Conservation (phyloP, 768 basidiomycete genomes). For the Guyanaporus albipodus region DNA sequence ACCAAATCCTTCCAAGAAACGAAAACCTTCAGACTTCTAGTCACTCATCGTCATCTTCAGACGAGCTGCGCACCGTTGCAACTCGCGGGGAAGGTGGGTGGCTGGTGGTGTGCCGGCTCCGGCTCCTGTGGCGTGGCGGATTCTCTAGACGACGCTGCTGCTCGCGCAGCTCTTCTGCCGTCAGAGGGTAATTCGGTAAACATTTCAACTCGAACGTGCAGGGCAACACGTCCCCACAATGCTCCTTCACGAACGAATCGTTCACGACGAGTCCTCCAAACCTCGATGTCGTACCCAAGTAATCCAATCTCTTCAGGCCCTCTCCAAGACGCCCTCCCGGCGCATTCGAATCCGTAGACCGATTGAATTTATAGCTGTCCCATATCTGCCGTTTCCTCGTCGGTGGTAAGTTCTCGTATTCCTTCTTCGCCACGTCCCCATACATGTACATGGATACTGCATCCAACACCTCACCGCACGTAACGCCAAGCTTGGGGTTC, state of each 20-base stretch:
- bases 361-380: constrained; percentile 59
- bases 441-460: constrained; percentile 49
- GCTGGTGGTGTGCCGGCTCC: constrained; percentile 17
- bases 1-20: neutral
- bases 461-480: constrained; percentile 65
- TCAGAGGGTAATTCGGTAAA: constrained; percentile 42
- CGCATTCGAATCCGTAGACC: constrained; percentile 57
- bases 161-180: constrained; percentile 47
- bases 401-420: constrained; percentile 43
- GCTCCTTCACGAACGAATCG: constrained; percentile 39
- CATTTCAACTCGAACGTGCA: constrained; percentile 61
- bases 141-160: constrained; percentile 37
- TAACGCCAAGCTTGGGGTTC: constrained; percentile 49
- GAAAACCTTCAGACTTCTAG: neutral
- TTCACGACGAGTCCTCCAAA: constrained; percentile 59
- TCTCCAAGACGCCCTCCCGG: constrained; percentile 66
- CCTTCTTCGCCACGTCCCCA: constrained; percentile 45
- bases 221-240: constrained; percentile 48
- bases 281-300: constrained; percentile 52
- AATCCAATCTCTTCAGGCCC: constrained; percentile 65
- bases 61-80: constrained; percentile 5
- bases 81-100: constrained; percentile 19
- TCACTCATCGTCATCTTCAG: constrained; percentile 17
- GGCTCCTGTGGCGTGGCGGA: constrained; percentile 16
- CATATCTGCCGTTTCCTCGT: constrained; percentile 41